Evolutionary conservation across 2,329 filamentous ascomycete genomes (phyloP), one percentile per base, ranked within the genome.

Genomic region (Ophiocordyceps robertsii): DNA sequence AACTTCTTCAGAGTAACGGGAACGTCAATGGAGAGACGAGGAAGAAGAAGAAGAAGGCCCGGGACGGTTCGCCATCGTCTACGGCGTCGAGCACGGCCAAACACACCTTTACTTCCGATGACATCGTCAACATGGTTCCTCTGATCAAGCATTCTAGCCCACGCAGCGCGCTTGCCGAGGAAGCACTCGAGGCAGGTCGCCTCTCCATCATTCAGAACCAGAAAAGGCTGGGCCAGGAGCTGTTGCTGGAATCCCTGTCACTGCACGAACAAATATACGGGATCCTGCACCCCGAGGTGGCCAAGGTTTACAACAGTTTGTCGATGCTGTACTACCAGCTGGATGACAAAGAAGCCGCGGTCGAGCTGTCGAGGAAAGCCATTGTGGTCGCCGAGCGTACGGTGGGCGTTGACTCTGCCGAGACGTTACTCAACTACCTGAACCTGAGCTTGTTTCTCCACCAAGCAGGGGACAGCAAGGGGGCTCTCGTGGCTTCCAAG

Each of bases 251-350:
- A 64, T 95, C 89, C 32, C 69, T 98, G 46, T 95, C 92, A 38
- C 70, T 98, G 37, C 90, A 98, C 56, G 92, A 98, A 70, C 92
- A 98, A 63, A 96, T 98, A 52, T 98, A 98, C 56, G 92, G 92
- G 46, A 93, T 96, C 44, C 73, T 98, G 24, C 92, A 98, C 59
- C 89, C 92, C 1, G 92, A 98, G 65, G 90, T 96, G 46, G 92
- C 90, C 38, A 81, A 89, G 49, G 84, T 94, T 27, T 98, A 98
- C 70, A 90, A 95, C 64, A 88, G 84, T 41, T 66, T 98, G 38
- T 95, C 92, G 3, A 95, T 94, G 72, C 74, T 96, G 43, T 95
- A 95, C 68, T 96, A 93, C 64, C 85, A 93, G 61, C 76, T 95
- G n/a, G 92, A 96, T 43, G 92, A 98, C 68, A 96, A 96, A 71